Evolutionary conservation across 805 yeast genomes (phyloP).

Genomic region (Tetrapisispora phaffii): DNA sequence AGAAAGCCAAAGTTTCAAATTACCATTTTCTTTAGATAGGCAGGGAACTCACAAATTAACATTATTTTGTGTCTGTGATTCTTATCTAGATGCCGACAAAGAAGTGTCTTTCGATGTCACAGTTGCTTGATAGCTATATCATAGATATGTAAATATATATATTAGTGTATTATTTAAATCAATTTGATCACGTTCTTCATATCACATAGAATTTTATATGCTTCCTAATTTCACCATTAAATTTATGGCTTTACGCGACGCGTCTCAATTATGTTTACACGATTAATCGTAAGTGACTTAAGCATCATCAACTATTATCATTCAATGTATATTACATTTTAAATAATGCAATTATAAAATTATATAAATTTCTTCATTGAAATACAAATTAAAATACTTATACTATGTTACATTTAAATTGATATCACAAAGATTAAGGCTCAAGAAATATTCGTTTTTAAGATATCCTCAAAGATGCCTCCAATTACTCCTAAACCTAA

Average conservation of each 20-base stretch:
- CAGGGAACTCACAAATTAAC: slow-evolving; percentile 54
- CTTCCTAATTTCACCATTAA: neutral
- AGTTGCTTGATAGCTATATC: neutral
- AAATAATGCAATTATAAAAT: neutral
- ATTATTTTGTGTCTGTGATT: slow-evolving; percentile 83
- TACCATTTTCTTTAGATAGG: slow-evolving; percentile 49
- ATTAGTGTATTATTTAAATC: neutral
- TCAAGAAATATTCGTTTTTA: too few species aligned
- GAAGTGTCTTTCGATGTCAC: slow-evolving; percentile 48
- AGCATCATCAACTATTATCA: neutral
- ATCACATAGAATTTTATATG: too few species aligned
- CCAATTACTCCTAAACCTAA: slow-evolving; percentile 22
- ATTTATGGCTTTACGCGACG: slow-evolving; percentile 1
- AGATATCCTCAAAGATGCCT: neutral
- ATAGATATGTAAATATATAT: too few species aligned
- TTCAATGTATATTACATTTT: neutral
- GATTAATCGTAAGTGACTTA: neutral
- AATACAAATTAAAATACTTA: too few species aligned
- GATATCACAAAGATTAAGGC: too few species aligned
- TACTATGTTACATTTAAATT: too few species aligned
- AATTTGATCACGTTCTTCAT: too few species aligned
- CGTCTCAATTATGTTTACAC: neutral
- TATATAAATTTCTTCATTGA: too few species aligned
- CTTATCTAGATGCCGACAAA: slow-evolving; percentile 87
- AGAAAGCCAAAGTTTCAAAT: slow-evolving; percentile 41